These are phyloP conservation scores for Phytopythium boreale DNA, from an alignment of 352 stramenopile genomes.

Conservation along the genomic window DNA sequence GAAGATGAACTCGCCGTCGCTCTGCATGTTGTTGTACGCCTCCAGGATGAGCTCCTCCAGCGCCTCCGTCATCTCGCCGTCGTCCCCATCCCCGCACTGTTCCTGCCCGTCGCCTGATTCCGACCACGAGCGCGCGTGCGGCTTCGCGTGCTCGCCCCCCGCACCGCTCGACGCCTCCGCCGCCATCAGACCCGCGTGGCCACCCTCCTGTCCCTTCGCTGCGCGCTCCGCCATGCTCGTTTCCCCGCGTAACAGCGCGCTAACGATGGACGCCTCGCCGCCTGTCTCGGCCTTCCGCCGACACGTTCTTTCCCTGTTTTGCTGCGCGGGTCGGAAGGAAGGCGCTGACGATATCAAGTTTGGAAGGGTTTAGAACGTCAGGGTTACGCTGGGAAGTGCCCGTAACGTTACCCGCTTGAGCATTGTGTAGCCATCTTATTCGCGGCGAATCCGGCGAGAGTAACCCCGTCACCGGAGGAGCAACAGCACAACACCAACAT, in stretches of 20 bases:
- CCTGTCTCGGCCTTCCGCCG: no score
- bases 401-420: no score
- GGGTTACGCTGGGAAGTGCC: neutral
- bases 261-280: no score
- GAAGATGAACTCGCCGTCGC: slow-evolving; percentile 78
- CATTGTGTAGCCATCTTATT: no score
- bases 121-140: slow-evolving; percentile 1
- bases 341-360: neutral
- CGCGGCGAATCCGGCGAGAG: no score
- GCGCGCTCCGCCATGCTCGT: slow-evolving; percentile 2
- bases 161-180: neutral
- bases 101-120: neutral
- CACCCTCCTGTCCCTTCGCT: neutral
- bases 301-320: no score
- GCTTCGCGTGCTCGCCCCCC: neutral
- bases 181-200: neutral
- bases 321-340: neutral
- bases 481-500: no score
- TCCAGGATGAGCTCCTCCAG: slow-evolving; percentile 77
- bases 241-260: neutral
- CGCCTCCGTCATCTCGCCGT: slow-evolving; percentile 29
- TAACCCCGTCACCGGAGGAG: no score
- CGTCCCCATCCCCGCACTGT: slow-evolving; percentile 7
- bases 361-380: neutral
- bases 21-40: slow-evolving; percentile 84